Evolutionary conservation across 371 early-diverging fungal genomes (phyloP).

Genomic region (Fennellomyces sp.): DNA sequence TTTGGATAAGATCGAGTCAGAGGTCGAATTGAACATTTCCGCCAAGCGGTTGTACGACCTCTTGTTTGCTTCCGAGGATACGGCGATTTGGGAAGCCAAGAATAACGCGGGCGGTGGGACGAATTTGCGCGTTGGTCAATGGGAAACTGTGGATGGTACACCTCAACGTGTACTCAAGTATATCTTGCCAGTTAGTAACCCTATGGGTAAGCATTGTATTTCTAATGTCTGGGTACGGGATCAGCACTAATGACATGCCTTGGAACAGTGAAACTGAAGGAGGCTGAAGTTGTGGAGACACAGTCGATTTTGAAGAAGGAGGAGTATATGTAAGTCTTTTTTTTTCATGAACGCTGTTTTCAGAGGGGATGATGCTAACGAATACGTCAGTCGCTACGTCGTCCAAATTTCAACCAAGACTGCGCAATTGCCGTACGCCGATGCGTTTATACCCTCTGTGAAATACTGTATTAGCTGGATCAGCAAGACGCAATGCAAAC

Average conservation of each 20-base stretch:
- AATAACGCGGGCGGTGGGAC: conserved; percentile 46
- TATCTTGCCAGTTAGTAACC: conserved; percentile 50
- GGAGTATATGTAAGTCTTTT: conserved; percentile 45
- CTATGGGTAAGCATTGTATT: conserved; percentile 25
- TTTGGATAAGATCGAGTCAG: conserved; percentile 63
- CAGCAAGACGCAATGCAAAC: conserved; percentile 40
- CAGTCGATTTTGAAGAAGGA: conserved; percentile 53
- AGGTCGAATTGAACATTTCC: conserved; percentile 56
- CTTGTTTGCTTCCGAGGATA: conserved; percentile 51
- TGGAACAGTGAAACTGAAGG: conserved; percentile 56
- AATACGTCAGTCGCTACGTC: conserved; percentile 36
- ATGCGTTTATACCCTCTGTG: conserved; percentile 60
- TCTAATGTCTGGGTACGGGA: background rate
- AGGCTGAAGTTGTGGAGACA: conserved; percentile 61
- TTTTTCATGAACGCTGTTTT: too few species aligned
- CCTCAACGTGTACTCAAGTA: conserved; percentile 38
- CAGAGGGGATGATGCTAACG: background rate
- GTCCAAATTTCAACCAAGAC: conserved; percentile 50
- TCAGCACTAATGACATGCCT: background rate
- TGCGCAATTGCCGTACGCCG: conserved; percentile 59
- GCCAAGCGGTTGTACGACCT: conserved; percentile 65
- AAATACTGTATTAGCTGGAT: conserved; percentile 62
- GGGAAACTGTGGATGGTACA: conserved; percentile 20
- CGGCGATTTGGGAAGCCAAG: conserved; percentile 50
- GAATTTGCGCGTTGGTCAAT: conserved; percentile 4